Conservation (phyloP, 2,329 filamentous ascomycete species). For the Epichloe sibirici region DNA sequence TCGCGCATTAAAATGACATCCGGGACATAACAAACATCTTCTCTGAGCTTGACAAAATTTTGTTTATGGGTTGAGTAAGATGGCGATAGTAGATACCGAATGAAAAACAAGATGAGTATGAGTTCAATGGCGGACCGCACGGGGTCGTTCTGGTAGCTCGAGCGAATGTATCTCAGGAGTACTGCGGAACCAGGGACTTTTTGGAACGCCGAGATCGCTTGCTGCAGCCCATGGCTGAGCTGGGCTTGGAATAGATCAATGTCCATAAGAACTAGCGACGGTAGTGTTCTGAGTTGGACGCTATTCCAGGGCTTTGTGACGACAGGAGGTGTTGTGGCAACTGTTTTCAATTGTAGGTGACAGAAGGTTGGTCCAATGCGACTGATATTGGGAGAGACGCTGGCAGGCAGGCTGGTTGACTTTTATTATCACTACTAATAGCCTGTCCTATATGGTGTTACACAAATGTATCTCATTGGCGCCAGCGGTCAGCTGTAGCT, state of each 20-base stretch:
- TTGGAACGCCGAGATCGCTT: conserved; percentile 59
- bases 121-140: conserved; percentile 88
- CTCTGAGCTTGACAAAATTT: conserved; percentile 77
- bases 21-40: conserved; percentile 43
- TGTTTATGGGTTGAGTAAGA: conserved; percentile 87
- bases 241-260: conserved; percentile 44
- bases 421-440: too few relatives aligned
- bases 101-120: conserved; percentile 87
- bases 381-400: background rate
- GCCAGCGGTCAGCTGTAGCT: too few relatives aligned
- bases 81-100: conserved; percentile 82
- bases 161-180: conserved; percentile 87
- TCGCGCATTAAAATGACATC: background rate
- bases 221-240: conserved; percentile 38
- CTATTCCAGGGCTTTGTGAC: background rate
- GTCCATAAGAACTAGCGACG: conserved; percentile 38
- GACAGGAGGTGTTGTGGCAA: background rate
- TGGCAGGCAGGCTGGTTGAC: too few relatives aligned
- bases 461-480: background rate
- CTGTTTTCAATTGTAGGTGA: background rate
- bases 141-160: conserved; percentile 95
- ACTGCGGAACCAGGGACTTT: conserved; percentile 90
- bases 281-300: background rate
- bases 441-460: background rate
- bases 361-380: background rate